These are phyloP conservation scores for Inonotus hispidus DNA, from an alignment of 1,284 basidiomycete genomes.

Conservation along the genomic window DNA sequence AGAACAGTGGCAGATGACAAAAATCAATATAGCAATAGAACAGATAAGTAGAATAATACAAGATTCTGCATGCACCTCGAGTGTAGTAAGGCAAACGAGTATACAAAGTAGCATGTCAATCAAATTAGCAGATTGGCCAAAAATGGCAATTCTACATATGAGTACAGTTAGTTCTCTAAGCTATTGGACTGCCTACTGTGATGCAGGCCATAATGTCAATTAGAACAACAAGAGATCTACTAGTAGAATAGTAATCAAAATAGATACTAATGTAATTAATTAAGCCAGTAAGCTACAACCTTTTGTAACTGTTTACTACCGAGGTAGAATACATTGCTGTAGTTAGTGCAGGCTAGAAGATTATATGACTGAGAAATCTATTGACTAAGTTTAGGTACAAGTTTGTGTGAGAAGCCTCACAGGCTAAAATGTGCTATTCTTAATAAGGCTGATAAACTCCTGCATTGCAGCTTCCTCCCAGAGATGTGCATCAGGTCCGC, in stretches of 20 bases:
- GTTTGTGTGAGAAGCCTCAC: constrained; percentile 12
- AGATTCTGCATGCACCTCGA: too few species aligned
- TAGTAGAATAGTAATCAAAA: constrained; percentile 18
- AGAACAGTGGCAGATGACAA: too few species aligned
- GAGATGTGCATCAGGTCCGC: not conserved
- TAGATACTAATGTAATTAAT: too few species aligned
- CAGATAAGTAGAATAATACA: too few species aligned
- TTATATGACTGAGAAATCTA: not conserved
- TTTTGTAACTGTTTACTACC: constrained; percentile 28
- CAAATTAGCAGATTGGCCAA: too few species aligned
- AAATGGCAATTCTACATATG: too few species aligned
- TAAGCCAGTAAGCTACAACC: constrained; percentile 23
- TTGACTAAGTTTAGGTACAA: too few species aligned
- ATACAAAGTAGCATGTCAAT: too few species aligned
- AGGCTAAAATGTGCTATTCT: constrained; percentile 17
- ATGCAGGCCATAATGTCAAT: constrained; percentile 5
- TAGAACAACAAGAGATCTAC: constrained; percentile 5
- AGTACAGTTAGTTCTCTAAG: too few species aligned
- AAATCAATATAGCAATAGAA: too few species aligned
- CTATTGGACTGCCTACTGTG: constrained; percentile 7
- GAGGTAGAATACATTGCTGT: constrained; percentile 33
- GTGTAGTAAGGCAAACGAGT: too few species aligned
- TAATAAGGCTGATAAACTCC: not conserved
- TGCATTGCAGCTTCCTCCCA: not conserved
- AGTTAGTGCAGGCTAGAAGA: constrained; percentile 27